Base-by-base conservation (phyloP, 2,329 filamentous ascomycete species). In the Cladosporium sp. region DNA sequence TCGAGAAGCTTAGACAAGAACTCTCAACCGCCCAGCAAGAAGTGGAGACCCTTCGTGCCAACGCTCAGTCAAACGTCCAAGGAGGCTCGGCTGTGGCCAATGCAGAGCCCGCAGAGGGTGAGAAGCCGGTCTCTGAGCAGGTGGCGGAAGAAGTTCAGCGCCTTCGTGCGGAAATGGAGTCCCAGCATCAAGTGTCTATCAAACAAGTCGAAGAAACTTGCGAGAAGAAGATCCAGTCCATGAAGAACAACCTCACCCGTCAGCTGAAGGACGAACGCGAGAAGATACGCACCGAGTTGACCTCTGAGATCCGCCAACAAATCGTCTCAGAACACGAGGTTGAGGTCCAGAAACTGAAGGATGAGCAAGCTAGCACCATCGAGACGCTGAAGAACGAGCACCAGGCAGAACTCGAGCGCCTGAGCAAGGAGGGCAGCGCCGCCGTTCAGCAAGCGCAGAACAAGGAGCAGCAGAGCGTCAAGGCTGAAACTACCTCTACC, bases 201-300 rank as follows among this genome's bases (percentile, higher is more conserved):
- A 62, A 69, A 7, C 71, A 78, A 43, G 66, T 75, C 27, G 76
- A 80, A 46, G 66, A 72, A 20, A 69, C 74, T 46, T 61, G 74
- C 50, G 72, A 78, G 59, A 72, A 77, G 46, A 78, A 83, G 38
- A 83, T 82, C 1, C 80, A 87, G 38, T 79, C 79, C 63, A 86
- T 88, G 84, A 85, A 83, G 61, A 75, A 79, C 18, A 70, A 78
- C 1, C 70, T 88, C 43, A 85, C 83, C 59, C 83, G 80, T 62
- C 88, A 86, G 63, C 74, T 95, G 13, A 69, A 65, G 7, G 79
- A 83, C 43, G 69, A 54, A 16, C 56, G 57, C 20, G 59, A 59
- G 16, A 59, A 59, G 52, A 51, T 58, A 16, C 58, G 74, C 9
- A 75, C 70, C 54, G 70, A 73, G 27, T 30, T 50, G 8, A 50